Base-by-base conservation (phyloP, 1,284 basidiomycete species). In the Quambalaria eucalypti region DNA sequence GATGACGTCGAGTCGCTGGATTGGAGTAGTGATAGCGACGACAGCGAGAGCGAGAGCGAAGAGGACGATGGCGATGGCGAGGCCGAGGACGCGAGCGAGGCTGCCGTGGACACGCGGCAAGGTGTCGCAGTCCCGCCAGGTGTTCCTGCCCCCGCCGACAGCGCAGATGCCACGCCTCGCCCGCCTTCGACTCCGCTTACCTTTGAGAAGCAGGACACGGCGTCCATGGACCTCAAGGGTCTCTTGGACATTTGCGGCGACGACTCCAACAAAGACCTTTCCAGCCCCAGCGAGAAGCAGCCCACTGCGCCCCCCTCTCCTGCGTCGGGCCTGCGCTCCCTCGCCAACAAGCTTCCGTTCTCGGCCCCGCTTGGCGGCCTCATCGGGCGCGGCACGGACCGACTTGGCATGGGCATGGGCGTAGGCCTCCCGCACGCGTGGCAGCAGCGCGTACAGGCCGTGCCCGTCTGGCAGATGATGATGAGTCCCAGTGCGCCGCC, bases 391-490 rank as follows among this genome's bases (percentile, higher is more conserved):
- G 36, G 56, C 7, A 30, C 50, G 30, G 51, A 51, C 10, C 26
- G 54, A 19, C 39, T 52, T 12, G n/a, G n/a, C n/a, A n/a, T n/a
- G n/a, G n/a, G n/a, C n/a, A n/a, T n/a, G n/a, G n/a, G n/a, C n/a
- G n/a, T n/a, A n/a, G n/a, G n/a, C n/a, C 21, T n/a, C n/a, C 28
- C 39, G 23, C 39, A 46, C 42, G 23, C 38, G 39, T 28, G 38
- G 28, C 47, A 50, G 48, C 26, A 46, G 25, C 42, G 42, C 42
- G 62, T 65, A 56, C 64, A 64, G 2, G 61, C 65, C 28, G 63
- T 68, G 49, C 59, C 55, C 28, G 67, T 69, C 30, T 69, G 68
- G 58, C 67, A 69, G 9, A 61, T 69, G 23, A 59, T 52, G 9
- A 40, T 68, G 19, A 56, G 60, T 6, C 55, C 61, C 12, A 48